Evolutionary conservation across 1,284 basidiomycete species (phyloP).

Genomic region (Trametes polyzona): DNA sequence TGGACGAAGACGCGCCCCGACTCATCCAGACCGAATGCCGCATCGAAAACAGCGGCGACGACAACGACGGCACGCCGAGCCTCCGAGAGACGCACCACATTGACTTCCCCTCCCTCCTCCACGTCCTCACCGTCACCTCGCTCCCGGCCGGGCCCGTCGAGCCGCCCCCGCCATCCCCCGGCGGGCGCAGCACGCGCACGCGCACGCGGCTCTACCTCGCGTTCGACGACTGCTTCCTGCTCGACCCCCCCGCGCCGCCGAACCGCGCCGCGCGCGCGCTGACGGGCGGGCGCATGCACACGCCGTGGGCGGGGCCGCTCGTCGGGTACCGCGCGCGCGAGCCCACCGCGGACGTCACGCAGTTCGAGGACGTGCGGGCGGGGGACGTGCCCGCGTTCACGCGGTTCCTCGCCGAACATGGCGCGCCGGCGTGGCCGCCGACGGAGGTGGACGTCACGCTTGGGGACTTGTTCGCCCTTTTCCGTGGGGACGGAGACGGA

Average conservation of each 20-base stretch:
- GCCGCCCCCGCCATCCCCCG: background rate
- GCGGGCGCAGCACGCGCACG: background rate
- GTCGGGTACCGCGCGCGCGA: conserved; percentile 13
- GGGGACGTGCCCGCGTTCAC: conserved; percentile 10
- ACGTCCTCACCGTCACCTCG: background rate
- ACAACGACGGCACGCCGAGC: too few species aligned
- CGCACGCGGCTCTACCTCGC: conserved; percentile 14
- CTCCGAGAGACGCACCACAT: conserved; percentile 2
- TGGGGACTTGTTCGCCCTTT: background rate
- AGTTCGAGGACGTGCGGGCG: conserved; percentile 13
- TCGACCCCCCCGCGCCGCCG: too few species aligned
- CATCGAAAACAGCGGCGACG: background rate
- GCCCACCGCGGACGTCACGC: background rate
- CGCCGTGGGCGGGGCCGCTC: conserved; percentile 7
- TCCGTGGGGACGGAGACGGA: background rate
- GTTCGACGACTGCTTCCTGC: conserved; percentile 7
- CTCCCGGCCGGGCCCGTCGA: conserved; percentile 2
- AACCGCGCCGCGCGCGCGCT: conserved; percentile 5
- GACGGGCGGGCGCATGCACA: background rate
- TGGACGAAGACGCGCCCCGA: background rate
- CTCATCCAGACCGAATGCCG: conserved; percentile 1
- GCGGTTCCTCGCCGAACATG: background rate
- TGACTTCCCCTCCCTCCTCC: conserved; percentile 4
- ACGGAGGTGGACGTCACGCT: too few species aligned
- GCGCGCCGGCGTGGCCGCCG: background rate